Evolutionary conservation across 2,329 filamentous ascomycete genomes (phyloP).

Genomic region (Rhexocercosporidium sp.): DNA sequence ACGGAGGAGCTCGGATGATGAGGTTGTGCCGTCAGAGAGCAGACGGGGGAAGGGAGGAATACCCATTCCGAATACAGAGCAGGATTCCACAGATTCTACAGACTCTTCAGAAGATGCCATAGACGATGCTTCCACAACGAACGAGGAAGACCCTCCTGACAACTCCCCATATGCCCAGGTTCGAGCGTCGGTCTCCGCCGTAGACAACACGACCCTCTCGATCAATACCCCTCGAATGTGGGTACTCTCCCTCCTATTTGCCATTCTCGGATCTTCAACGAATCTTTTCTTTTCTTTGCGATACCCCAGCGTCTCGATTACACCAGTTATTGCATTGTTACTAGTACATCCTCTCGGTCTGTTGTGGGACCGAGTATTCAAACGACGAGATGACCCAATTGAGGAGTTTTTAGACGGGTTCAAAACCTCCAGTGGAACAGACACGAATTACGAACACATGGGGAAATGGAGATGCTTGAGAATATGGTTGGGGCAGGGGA

Average conservation of each 20-base stretch:
- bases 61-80: constrained; percentile 31
- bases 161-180: constrained; percentile 82
- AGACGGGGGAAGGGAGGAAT: constrained; percentile 30
- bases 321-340: constrained; percentile 83
- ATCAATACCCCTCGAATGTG: constrained; percentile 91
- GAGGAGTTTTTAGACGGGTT: constrained; percentile 62
- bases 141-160: constrained; percentile 61
- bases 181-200: constrained; percentile 77
- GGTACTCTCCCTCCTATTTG: constrained; percentile 79
- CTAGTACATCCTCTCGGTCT: constrained; percentile 84
- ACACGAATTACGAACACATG: constrained; percentile 28
- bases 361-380: constrained; percentile 76
- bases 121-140: constrained; percentile 40
- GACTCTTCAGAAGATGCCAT: constrained; percentile 36
- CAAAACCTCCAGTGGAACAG: constrained; percentile 40
- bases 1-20: constrained; percentile 16
- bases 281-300: constrained; percentile 89
- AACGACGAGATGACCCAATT: constrained; percentile 59
- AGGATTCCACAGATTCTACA: constrained; percentile 27
- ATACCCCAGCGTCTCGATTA: constrained; percentile 90
- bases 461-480: constrained; percentile 53
- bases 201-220: constrained; percentile 77
- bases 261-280: constrained; percentile 79
- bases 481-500: constrained; percentile 78
- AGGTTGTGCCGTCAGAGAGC: constrained; percentile 31